Percentiles rank a stretch among this genome's conserved stretches.
Conservation (phyloP, 352 stramenopile genomes). For the Globisporangium uncinulatum region DNA sequence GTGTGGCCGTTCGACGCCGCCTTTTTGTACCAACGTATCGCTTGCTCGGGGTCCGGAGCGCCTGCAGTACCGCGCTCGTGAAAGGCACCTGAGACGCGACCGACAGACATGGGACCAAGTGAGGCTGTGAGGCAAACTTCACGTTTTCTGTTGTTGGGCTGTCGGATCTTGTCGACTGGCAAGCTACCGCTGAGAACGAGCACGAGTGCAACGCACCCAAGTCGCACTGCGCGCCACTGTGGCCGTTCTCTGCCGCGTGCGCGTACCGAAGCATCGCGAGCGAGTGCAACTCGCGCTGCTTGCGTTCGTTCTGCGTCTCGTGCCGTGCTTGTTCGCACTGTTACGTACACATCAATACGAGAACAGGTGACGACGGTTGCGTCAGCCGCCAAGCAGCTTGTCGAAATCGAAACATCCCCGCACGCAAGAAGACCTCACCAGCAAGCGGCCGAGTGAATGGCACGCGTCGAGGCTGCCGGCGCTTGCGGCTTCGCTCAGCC, state of each 20-base stretch:
- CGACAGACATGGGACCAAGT: neutral
- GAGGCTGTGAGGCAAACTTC: neutral
- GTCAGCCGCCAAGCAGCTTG: too few relatives aligned
- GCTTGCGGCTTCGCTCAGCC: constrained; percentile 33
- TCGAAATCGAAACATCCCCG: too few relatives aligned
- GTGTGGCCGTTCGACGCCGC: constrained; percentile 46
- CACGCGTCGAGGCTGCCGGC: constrained; percentile 39
- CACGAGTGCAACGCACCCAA: constrained; percentile 18
- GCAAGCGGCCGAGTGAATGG: constrained; percentile 43
- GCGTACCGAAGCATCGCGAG: constrained; percentile 35
- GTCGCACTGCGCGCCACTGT: constrained; percentile 49
- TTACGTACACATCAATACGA: neutral
- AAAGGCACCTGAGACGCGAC: constrained; percentile 16
- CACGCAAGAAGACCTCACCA: constrained; percentile 19
- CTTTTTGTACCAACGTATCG: constrained; percentile 43
- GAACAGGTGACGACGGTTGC: neutral
- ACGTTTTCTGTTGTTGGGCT: neutral
- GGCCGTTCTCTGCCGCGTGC: constrained; percentile 45
- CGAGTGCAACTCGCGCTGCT: constrained; percentile 32
- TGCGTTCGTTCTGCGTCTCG: constrained; percentile 22
- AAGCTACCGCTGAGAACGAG: neutral
- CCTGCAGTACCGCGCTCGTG: constrained; percentile 28
- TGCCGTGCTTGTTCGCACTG: constrained; percentile 47
- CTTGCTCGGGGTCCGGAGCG: constrained; percentile 16
- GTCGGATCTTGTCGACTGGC: neutral